phyloP scores from a whole-genome alignment of 306 rosid genomes.

The Quercus glauca region DNA sequence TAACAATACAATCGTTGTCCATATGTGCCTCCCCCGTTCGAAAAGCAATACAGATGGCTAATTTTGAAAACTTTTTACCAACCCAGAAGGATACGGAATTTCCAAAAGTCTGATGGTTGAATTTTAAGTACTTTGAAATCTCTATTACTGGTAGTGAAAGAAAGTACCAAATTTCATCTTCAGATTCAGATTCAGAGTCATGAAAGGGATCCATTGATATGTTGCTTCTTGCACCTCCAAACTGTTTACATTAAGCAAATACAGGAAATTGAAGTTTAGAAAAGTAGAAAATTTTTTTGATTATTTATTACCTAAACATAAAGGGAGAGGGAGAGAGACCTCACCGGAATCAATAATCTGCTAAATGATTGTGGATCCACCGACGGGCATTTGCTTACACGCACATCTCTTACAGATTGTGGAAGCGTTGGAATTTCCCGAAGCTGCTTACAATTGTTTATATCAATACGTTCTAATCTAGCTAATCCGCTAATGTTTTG shows the following conservation, averaged over 20 bases:
- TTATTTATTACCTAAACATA: too few relatives aligned
- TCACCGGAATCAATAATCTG: constrained; percentile 25
- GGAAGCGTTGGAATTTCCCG: not conserved
- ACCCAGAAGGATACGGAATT: too few relatives aligned
- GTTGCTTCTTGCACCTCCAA: not conserved
- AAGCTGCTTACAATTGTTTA: not conserved
- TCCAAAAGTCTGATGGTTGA: too few relatives aligned
- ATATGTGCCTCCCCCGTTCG: too few relatives aligned
- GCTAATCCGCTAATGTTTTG: not conserved
- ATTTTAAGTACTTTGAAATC: too few relatives aligned
- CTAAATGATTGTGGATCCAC: constrained; percentile 17
- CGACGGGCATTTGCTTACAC: not conserved
- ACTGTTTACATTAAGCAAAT: too few relatives aligned
- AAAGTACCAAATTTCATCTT: rapidly evolving
- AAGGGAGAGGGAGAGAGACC: not conserved
- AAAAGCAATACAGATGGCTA: too few relatives aligned
- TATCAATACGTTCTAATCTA: rapidly evolving
- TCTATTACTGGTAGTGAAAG: rapidly evolving
- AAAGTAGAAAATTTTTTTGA: too few relatives aligned
- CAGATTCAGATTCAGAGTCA: too few relatives aligned
- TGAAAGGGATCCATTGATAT: too few relatives aligned
- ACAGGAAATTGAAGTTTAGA: too few relatives aligned
- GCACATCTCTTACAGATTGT: rapidly evolving
- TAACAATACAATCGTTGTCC: rapidly evolving
- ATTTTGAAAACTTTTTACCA: too few relatives aligned